Conservation (phyloP, 129 eudicot species). For the Silybum marianum region DNA sequence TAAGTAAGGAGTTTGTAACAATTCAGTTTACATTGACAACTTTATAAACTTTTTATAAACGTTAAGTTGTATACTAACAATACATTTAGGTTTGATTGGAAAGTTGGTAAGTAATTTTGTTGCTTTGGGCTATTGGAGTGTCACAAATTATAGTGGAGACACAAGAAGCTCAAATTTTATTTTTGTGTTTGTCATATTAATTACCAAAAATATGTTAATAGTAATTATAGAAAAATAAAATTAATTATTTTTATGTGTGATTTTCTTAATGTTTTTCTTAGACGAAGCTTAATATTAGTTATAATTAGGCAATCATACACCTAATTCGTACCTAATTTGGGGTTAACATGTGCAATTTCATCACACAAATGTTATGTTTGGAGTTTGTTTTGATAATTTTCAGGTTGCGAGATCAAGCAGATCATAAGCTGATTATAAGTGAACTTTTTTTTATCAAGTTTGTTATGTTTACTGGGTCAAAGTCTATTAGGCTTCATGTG, state of each 20-base stretch:
- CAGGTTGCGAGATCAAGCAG: not conserved
- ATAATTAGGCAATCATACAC: conserved; percentile 1
- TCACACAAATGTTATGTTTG: not conserved
- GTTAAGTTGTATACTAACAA: not conserved
- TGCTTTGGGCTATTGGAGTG: too few relatives aligned
- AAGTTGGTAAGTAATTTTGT: not conserved
- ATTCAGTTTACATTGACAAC: too few relatives aligned
- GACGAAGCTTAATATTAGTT: not conserved
- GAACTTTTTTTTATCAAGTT: not conserved
- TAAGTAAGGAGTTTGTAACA: too few relatives aligned
- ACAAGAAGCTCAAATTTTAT: not conserved
- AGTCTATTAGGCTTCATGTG: not conserved
- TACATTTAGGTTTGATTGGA: not conserved
- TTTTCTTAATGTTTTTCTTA: too few relatives aligned
- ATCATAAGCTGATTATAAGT: too few relatives aligned
- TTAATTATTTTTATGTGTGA: not conserved
- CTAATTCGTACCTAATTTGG: not conserved
- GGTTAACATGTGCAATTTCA: not conserved
- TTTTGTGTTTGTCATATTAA: not conserved
- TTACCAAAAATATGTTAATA: too few relatives aligned
- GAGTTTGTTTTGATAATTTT: not conserved
- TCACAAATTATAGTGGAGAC: not conserved
- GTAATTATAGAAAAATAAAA: not conserved
- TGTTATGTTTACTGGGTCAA: not conserved
- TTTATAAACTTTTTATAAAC: too few relatives aligned